Evolutionary conservation across 1,139 yeast genomes (phyloP), one percentile per base, ranked within the genome.

Genomic region (Arxiozyma bovina): DNA sequence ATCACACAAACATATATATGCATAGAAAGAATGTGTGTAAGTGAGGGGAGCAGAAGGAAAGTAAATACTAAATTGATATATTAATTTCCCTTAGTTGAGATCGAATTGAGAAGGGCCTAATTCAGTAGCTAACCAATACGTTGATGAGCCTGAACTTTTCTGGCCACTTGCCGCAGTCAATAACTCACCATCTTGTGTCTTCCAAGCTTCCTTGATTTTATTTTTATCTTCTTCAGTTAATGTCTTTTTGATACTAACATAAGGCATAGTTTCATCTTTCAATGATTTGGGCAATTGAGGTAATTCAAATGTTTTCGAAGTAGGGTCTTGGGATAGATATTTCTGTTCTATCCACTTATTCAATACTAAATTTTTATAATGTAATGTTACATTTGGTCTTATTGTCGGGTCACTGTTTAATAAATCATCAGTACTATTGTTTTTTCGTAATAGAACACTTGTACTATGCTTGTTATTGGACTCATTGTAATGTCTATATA

Each of bases 401-500:
- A 30, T n/a, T 9, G 41, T 30, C 11, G 48, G 48, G 11, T 44
- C 47, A 3, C 6, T 44, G 34, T 42, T 38, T 20, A 21, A 44
- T 22, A 11, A 8, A 4, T n/a, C 27, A 18, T 38, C 43, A 25
- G 43, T 22, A 12, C 51, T 49, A 18, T 44, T 9, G 4, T 54
- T 40, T 25, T 30, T 42, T 6, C 42, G 48, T 45, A 45, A 45
- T 20, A 25, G 48, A 18, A 45, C 1, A 3, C 11, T 20, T 17
- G 47, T 44, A 25, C 21, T 20, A 34, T 34, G 40, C 17, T 6
- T 30, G 18, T 45, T 45, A 18, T 27, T 45, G 4, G 18, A 25
- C 20, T 45, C 48, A 18, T 54, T 54, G n/a, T 53, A 38, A 41
- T 61, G 51, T 27, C 45, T 43, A 54, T 57, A 61, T 15, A 56